Evolutionary conservation across 73 alveolate genomes (phyloP).

Genomic region (Tetrahymena malaccensis): DNA sequence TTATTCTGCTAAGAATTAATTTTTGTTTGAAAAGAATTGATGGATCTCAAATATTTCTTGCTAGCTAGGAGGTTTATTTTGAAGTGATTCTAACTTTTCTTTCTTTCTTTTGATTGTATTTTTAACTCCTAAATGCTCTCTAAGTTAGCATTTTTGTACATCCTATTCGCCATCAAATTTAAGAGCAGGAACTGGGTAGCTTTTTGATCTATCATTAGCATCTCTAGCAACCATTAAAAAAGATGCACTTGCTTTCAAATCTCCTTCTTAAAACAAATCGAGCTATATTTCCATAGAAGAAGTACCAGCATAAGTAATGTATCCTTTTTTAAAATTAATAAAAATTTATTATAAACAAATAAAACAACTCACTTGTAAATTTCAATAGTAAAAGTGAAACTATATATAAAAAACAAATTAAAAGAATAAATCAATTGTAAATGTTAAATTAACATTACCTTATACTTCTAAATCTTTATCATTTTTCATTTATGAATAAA

Average conservation of each 20-base stretch:
- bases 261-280: conserved; percentile 18
- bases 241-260: conserved; percentile 8
- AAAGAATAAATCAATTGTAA: neutral
- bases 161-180: conserved; percentile 1
- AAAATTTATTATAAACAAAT: neutral
- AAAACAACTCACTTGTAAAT: neutral
- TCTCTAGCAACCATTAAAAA: conserved; percentile 33
- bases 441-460: neutral
- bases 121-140: conserved; percentile 8
- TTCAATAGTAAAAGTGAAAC: too few species aligned
- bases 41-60: conserved; percentile 3
- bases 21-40: neutral
- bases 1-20: neutral
- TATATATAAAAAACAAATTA: neutral
- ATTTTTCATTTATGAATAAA: neutral
- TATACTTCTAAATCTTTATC: conserved; percentile 7
- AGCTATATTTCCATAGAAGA: conserved; percentile 27
- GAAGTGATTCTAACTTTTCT: neutral
- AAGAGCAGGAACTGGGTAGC: neutral
- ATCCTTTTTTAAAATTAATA: neutral
- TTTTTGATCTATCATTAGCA: neutral
- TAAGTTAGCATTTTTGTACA: neutral
- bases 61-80: conserved; percentile 11
- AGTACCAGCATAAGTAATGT: conserved; percentile 29
- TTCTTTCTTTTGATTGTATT: neutral